Evolutionary conservation across 805 yeast genomes (phyloP), one percentile per base, ranked within the genome.

Genomic region (Torulaspora indica): DNA sequence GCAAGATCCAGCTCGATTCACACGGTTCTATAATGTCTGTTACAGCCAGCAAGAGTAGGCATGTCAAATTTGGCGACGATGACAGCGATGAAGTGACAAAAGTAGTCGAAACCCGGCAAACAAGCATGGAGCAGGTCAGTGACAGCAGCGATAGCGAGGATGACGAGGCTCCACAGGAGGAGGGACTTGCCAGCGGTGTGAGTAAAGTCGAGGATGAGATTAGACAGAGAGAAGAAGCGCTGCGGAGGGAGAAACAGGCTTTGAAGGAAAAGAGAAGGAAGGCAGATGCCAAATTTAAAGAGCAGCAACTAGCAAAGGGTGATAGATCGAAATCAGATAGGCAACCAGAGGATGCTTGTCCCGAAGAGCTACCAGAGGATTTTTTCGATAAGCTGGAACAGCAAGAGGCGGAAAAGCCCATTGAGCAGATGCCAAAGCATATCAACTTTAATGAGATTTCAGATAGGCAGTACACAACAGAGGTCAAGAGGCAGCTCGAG

Each of bases 161-260:
- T 37, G 72, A 67, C 46, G 74, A 68, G 44, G 78, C 79, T 0
- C 80, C 81, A 41, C 78, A 74, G 45, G 79, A 75, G 51, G 78
- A 72, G 38, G 61, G 63, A 8, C 40, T 64, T 38, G 47, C 63
- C 33, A 31, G 58, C 25, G 67, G 66, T 20, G 54, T 54, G 29
- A 30, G 49, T 15, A 40, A 50, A 42, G 39, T 56, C 29, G 61
- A 64, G 48, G 46, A 51, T 39, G 43, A 60, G 48, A 35, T 54
- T 36, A 49, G 54, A 49, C 46, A 60, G 29, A 52, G 61, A 35
- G 64, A 58, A 38, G 58, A 62, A 28, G 53, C 57, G 3, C 28
- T 45, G 27, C 55, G 48, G 40, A 38, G 50, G 22, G 63, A 61
- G 45, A 59, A 60, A 40, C 53, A 49, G 35, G 39, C 43, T 38